phyloP scores from a whole-genome alignment of 148 eudicot species.

The Gaultheria prostrata region DNA sequence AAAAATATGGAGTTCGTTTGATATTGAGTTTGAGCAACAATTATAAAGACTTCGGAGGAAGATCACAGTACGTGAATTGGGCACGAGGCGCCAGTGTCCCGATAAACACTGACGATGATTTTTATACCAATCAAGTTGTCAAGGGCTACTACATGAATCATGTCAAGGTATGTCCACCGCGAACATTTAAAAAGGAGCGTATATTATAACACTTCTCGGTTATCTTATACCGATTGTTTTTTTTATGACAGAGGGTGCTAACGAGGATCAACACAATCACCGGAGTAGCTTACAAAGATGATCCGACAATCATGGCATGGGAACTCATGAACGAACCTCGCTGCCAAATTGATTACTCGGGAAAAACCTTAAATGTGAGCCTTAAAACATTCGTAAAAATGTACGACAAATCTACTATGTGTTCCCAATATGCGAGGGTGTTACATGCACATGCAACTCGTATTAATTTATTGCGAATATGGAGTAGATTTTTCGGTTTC shows the following conservation, averaged over 20 bases:
- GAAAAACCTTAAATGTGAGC: constrained; percentile 32
- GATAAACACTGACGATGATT: not conserved
- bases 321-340: constrained; percentile 47
- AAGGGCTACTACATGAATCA: constrained; percentile 9
- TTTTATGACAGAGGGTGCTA: constrained; percentile 30
- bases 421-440: too few relatives aligned
- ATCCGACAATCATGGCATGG: constrained; percentile 43
- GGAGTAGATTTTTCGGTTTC: not conserved
- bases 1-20: constrained; percentile 21
- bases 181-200: too few relatives aligned
- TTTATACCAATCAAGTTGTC: not conserved
- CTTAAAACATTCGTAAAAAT: not conserved
- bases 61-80: constrained; percentile 14
- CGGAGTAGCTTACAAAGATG: constrained; percentile 28
- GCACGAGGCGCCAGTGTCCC: not conserved
- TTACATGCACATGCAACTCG: too few relatives aligned
- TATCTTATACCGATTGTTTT: not conserved
- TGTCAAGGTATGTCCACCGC: not conserved
- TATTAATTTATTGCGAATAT: not conserved
- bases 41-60: constrained; percentile 22
- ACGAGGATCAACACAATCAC: constrained; percentile 39
- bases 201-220: not conserved
- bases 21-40: constrained; percentile 32
- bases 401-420: too few relatives aligned
- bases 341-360: constrained; percentile 33